Percentiles rank a stretch among this genome's conserved stretches.
These are phyloP conservation scores for Mycena venus DNA, from an alignment of 768 basidiomycete genomes.

Conservation along the genomic window DNA sequence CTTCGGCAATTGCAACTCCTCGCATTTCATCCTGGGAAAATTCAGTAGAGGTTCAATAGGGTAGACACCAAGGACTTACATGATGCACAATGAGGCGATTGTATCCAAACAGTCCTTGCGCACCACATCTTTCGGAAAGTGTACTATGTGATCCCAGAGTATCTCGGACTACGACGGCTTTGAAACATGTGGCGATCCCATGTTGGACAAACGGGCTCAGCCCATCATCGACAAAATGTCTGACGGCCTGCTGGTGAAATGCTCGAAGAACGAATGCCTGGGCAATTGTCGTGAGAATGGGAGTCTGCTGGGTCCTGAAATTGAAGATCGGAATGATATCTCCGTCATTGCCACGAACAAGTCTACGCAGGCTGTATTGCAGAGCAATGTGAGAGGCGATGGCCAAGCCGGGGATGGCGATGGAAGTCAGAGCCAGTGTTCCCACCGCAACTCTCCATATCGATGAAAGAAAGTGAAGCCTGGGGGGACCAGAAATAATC, in stretches of 20 bases:
- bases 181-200: background rate
- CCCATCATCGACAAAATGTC: background rate
- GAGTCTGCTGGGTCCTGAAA: background rate
- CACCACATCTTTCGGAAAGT: background rate
- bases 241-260: background rate
- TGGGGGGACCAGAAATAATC: background rate
- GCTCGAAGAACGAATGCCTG: background rate
- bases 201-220: background rate
- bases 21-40: constrained; percentile 27
- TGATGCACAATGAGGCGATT: background rate
- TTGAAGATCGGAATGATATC: background rate
- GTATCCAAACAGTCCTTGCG: background rate
- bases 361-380: background rate
- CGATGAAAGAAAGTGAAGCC: background rate
- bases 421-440: background rate
- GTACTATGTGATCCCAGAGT: background rate
- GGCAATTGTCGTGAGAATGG: background rate
- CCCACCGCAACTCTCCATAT: background rate
- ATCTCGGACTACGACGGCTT: background rate
- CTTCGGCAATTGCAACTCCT: constrained; percentile 58
- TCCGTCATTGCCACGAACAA: background rate
- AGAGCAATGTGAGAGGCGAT: background rate
- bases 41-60: background rate
- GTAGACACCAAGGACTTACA: background rate
- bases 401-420: background rate